Evolutionary conservation across 108 stramenopile species (phyloP).

Genomic region (Ochromonas danica): DNA sequence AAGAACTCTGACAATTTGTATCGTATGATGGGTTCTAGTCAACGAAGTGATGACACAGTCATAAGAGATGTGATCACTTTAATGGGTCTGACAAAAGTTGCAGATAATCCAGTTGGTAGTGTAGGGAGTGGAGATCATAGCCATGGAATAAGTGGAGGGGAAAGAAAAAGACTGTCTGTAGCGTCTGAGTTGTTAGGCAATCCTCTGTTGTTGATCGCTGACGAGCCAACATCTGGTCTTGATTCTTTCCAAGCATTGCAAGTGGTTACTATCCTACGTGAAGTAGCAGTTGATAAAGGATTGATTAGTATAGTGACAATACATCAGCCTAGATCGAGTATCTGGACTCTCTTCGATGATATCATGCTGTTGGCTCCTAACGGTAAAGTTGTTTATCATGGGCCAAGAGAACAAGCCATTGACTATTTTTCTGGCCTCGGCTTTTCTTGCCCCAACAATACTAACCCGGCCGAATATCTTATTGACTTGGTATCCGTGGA

Average conservation of each 20-base stretch:
- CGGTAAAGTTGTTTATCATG: constrained; percentile 32
- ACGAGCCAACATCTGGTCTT: constrained; percentile 73
- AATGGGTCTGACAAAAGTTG: constrained; percentile 53
- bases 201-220: constrained; percentile 67
- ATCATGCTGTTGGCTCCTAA: constrained; percentile 21
- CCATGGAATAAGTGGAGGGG: constrained; percentile 69
- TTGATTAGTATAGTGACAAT: constrained; percentile 51
- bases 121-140: constrained; percentile 39
- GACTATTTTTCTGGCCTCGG: constrained; percentile 65
- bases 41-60: background rate
- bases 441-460: constrained; percentile 58
- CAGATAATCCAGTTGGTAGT: constrained; percentile 60
- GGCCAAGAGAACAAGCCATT: constrained; percentile 53
- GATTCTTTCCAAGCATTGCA: constrained; percentile 63
- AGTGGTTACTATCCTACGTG: constrained; percentile 62
- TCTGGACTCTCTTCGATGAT: constrained; percentile 15
- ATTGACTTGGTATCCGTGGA: constrained; percentile 75
- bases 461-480: constrained; percentile 78
- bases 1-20: too few relatives aligned
- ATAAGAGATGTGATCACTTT: background rate
- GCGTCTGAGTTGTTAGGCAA: constrained; percentile 64
- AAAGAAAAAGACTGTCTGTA: constrained; percentile 71
- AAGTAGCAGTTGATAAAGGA: constrained; percentile 57
- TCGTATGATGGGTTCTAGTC: too few relatives aligned
- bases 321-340: constrained; percentile 21